These are phyloP conservation scores for Macrophomina tecta DNA, from an alignment of 2,329 filamentous ascomycete species.

Conservation along the genomic window DNA sequence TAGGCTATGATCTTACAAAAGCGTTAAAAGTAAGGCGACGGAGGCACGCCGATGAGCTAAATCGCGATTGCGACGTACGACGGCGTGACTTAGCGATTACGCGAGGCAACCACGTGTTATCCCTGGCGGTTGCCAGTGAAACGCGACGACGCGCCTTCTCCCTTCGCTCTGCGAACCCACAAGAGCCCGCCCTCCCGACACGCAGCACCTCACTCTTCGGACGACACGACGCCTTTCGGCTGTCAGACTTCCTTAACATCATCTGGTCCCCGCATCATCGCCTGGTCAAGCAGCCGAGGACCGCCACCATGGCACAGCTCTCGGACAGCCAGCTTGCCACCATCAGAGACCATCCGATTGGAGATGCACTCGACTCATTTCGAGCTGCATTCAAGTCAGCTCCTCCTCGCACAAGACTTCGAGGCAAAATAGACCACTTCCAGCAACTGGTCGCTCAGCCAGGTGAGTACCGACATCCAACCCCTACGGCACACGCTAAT, in stretches of 20 bases:
- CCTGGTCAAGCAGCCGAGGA: background rate
- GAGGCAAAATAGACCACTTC: background rate
- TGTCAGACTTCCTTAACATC: background rate
- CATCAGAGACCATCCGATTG: constrained; percentile 1
- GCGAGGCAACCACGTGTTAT: too few species aligned
- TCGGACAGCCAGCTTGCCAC: constrained; percentile 5
- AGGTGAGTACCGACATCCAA: background rate
- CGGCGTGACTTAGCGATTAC: too few species aligned
- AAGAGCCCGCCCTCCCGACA: too few species aligned
- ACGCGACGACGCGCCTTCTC: too few species aligned
- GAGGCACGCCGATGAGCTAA: too few species aligned
- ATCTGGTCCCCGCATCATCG: background rate
- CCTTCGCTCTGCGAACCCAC: too few species aligned
- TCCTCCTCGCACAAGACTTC: background rate
- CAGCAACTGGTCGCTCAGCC: background rate
- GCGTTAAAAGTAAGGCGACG: too few species aligned
- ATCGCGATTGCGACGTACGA: too few species aligned
- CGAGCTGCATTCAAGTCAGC: background rate
- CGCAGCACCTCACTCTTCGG: too few species aligned
- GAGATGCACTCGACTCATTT: background rate
- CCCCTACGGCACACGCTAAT: background rate
- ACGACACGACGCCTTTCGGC: background rate
- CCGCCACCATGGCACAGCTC: constrained; percentile 11
- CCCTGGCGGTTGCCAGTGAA: too few species aligned
- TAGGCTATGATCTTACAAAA: too few species aligned